Evolutionary conservation across 1,284 basidiomycete genomes (phyloP), one percentile per base, ranked within the genome.

Genomic region (Heliocybe sulcata): DNA sequence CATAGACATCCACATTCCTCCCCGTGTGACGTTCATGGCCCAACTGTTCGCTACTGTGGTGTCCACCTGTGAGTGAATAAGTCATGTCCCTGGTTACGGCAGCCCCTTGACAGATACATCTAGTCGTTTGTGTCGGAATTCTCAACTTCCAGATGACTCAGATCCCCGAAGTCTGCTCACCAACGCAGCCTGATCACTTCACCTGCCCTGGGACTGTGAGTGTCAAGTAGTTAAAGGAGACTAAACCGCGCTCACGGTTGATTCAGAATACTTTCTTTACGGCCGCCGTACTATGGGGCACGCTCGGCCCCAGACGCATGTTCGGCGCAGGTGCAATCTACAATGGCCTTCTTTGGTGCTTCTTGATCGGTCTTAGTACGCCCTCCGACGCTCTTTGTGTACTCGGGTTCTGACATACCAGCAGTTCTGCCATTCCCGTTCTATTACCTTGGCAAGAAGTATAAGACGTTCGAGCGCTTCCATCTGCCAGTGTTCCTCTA

Each of bases 11-110:
- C 63, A 65, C 53, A 61, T 66, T n/a, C 62, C 65, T 16, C 64
- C 64, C 10, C 60, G 63, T n/a, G 52, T 60, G 45, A 65, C 74
- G 57, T 68, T 76, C 54, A 35, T 61, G 9, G 64, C 67, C 16
- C 74, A 76, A 54, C 54, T 72, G 26, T 60, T 72, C 38, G 70
- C 70, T 14, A 69, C 69, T 1, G 55, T 75, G 16, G 59, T 76
- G n/a, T 64, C 65, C 2, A 60, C 59, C 42, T 62, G 63, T 61
- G 22, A 4, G 47, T 42, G 8, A 25, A 49, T 49, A 6, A 10
- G 22, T 19, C 6, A 16, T 19, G 8, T 26, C 8, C 3, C 6
- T 12, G 6, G n/a, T 25, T 3, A 11, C 27, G 6, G 4, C 6
- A 49, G 14, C 47, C n/a, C n/a, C n/a, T n/a, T 29, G 22, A 22